Base-by-base conservation (phyloP, 169 alveolate species). In the Plasmodium vivax region DNA sequence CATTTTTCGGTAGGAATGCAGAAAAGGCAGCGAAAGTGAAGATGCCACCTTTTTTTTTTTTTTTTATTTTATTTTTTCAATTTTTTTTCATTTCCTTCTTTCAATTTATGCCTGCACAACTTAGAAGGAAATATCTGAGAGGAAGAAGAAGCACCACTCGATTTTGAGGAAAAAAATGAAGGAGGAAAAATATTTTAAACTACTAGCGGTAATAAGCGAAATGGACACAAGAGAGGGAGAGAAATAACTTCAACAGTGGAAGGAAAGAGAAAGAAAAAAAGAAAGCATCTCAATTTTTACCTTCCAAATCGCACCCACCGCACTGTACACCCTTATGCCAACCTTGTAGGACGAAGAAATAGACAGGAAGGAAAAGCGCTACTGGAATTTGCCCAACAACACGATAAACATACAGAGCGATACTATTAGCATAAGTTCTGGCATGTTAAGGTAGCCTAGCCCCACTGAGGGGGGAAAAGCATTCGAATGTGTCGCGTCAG, bases 81-180 rank as follows among this genome's bases (percentile, higher is more conserved):
- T 56, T 23, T 30, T 38, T 41, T 72, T 5, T 0, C 41, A 45
- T 16, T 72, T 74, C 58, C 34, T 41, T 71, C 32, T 72, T 54
- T 74, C 41, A 14, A 34, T 75, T 9, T 14, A 47, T 74, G 12
- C 32, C 19, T 85, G 32, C 43, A 34, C 16, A 45, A 23, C 58
- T 5, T 79, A 88, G 94, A 88, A 88, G 51, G 94, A 88, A 80
- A 88, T 88, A 88, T 38, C 90, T 62, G 88, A 73, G 19, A 56
- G 88, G 47, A 80, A 80, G 51, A 80, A 56, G 23, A 88, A 88
- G 56, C 87, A 88, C 72, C 41, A 19, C 27, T 58, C 27, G 5
- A 88, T 80, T 62, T 32, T 88, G 82, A 88, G 83, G 27, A 88
- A 81, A 88, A 88, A 88, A 79, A 80, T 32, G 12, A 56, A 80